A percentile compares a stretch with the other conserved stretches of the same genome.
These are phyloP conservation scores for Fusarium scirpi DNA, from an alignment of 2,329 filamentous ascomycete genomes.

Conservation along the genomic window DNA sequence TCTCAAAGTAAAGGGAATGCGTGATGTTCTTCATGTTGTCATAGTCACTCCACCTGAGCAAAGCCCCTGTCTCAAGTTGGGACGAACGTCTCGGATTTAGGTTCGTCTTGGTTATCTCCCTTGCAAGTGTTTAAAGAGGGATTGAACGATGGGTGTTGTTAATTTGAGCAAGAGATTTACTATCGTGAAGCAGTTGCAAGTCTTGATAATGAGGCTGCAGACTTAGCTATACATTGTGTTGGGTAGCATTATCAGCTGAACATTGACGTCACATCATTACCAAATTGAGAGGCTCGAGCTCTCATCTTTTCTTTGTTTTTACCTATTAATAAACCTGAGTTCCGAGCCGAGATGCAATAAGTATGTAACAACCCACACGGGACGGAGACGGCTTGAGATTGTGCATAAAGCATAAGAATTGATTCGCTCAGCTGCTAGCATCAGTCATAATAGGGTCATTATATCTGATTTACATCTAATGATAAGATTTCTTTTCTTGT, in stretches of 20 bases:
- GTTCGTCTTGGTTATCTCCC: slow-evolving; percentile 11
- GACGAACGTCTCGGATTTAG: slow-evolving; percentile 35
- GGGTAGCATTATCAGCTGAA: not conserved
- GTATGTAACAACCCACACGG: not conserved
- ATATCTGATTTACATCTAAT: not conserved
- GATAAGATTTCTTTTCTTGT: not conserved
- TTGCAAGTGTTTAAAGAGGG: slow-evolving; percentile 20
- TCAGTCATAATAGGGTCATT: not conserved
- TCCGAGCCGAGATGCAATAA: not conserved
- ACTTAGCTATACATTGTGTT: not conserved
- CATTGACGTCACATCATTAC: slow-evolving; percentile 30
- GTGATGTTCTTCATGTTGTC: not conserved
- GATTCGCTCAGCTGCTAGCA: not conserved
- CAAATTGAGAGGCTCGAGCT: not conserved
- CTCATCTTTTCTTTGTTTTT: slow-evolving; percentile 12
- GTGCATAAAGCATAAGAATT: slow-evolving; percentile 13
- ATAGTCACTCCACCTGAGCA: slow-evolving; percentile 27
- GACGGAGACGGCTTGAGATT: not conserved
- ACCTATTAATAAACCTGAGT: slow-evolving; percentile 1
- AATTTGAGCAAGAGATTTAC: not conserved
- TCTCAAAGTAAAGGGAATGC: not conserved
- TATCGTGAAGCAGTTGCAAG: not conserved
- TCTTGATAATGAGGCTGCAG: not conserved
- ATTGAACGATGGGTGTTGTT: not conserved
- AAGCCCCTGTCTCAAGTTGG: slow-evolving; percentile 36